Conservation (phyloP, 1,139 yeast species). For the Zygoascus sp. region DNA sequence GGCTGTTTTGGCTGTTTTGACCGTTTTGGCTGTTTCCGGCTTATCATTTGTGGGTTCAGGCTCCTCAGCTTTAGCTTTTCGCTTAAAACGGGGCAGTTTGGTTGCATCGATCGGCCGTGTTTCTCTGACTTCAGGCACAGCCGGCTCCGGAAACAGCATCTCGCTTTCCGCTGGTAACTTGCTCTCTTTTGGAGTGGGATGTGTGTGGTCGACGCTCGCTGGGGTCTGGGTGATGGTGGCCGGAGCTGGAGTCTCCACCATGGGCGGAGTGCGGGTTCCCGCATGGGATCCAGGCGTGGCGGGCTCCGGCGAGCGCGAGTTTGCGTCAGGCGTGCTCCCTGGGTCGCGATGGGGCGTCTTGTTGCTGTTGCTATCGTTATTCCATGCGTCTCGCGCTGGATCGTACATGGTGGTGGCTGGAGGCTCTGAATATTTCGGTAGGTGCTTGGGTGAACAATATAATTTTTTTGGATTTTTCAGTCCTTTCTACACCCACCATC, state of each 20-base stretch:
- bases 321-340: conserved; percentile 5
- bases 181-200: not conserved
- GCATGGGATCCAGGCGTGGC: not conserved
- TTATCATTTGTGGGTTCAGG: no score
- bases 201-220: not conserved
- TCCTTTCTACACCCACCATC: not conserved
- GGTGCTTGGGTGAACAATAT: no score
- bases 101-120: conserved; percentile 10
- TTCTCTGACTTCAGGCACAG: not conserved
- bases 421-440: no score
- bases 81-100: conserved; percentile 5
- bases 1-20: no score
- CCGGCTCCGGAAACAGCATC: no score
- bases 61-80: conserved; percentile 2
- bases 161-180: no score
- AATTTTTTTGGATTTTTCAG: no score
- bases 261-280: not conserved
- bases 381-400: conserved; percentile 34
- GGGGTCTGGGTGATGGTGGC: not conserved
- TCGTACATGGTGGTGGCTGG: no score
- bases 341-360: conserved; percentile 7
- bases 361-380: conserved; percentile 15
- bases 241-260: conserved; percentile 3
- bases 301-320: not conserved
- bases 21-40: no score